A percentile compares a stretch with the other conserved stretches of the same genome.
These are phyloP conservation scores for Hippophae rhamnoides DNA, from an alignment of 306 rosid genomes.

Conservation along the genomic window DNA sequence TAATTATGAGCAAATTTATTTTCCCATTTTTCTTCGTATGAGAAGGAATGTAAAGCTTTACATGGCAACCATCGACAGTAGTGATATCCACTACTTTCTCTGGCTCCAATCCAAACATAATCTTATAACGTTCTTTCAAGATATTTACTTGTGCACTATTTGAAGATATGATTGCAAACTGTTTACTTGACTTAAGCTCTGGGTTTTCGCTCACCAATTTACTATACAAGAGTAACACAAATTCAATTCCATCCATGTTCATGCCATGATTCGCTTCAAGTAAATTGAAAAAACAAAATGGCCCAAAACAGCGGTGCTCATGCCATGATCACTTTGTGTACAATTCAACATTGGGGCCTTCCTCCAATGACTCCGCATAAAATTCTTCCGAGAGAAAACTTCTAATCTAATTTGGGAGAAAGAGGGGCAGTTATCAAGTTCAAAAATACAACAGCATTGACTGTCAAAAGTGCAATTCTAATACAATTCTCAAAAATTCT, in stretches of 20 bases:
- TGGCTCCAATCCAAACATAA: conserved; percentile 58
- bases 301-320: conserved; percentile 68
- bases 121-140: conserved; percentile 61
- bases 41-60: conserved; percentile 20
- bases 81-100: conserved; percentile 74
- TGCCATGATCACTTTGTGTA: conserved; percentile 72
- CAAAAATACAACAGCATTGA: too few relatives aligned
- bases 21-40: too few relatives aligned
- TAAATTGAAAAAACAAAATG: conserved; percentile 74
- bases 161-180: conserved; percentile 78
- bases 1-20: too few relatives aligned
- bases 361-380: conserved; percentile 66
- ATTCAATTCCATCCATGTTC: conserved; percentile 70
- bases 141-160: conserved; percentile 76
- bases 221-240: conserved; percentile 65
- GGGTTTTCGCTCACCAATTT: conserved; percentile 67
- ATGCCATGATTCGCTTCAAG: conserved; percentile 73
- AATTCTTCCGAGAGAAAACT: conserved; percentile 84
- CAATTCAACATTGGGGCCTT: conserved; percentile 46
- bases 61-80: conserved; percentile 97
- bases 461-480: too few relatives aligned
- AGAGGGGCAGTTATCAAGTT: too few relatives aligned
- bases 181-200: conserved; percentile 57
- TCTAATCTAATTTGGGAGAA: conserved; percentile 49
- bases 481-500: too few relatives aligned